phyloP scores from a whole-genome alignment of 2,329 filamentous ascomycete genomes.

The Pseudogymnoascus sp. region DNA sequence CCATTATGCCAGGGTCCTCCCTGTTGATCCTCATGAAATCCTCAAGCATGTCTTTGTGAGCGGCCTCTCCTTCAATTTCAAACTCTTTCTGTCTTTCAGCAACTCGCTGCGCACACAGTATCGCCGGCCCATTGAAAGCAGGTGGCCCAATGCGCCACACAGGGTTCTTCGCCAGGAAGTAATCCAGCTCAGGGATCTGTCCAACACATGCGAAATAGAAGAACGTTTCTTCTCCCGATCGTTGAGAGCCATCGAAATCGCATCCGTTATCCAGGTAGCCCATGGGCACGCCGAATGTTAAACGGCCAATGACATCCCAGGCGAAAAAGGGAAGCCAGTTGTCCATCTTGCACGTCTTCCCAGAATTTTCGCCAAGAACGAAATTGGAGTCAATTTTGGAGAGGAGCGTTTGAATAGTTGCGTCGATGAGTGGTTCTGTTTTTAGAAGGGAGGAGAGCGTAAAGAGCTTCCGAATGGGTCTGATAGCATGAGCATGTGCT shows the following conservation, averaged over 20 bases:
- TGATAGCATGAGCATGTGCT: constrained; percentile 13
- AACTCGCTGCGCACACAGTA: constrained; percentile 14
- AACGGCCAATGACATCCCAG: constrained; percentile 34
- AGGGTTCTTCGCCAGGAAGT: constrained; percentile 20
- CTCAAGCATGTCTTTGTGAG: constrained; percentile 23
- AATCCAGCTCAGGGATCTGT: constrained; percentile 20
- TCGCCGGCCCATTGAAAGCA: constrained; percentile 13
- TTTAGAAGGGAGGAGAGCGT: constrained; percentile 14
- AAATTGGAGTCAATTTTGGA: constrained; percentile 29
- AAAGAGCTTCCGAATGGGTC: constrained; percentile 27
- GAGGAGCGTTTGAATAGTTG: constrained; percentile 28
- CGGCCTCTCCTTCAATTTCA: not conserved
- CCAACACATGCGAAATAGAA: constrained; percentile 28
- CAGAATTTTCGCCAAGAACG: constrained; percentile 21
- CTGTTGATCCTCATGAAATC: constrained; percentile 20
- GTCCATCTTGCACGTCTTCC: constrained; percentile 31
- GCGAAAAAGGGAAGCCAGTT: constrained; percentile 36
- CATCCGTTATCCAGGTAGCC: constrained; percentile 31
- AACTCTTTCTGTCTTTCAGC: constrained; percentile 6
- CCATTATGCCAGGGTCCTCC: constrained; percentile 8
- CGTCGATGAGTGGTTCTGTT: constrained; percentile 27
- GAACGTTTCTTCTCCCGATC: constrained; percentile 20
- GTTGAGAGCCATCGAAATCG: constrained; percentile 31
- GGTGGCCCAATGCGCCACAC: constrained; percentile 15
- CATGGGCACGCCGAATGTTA: constrained; percentile 35